Evolutionary conservation across 164 flowering plant genomes (phyloP).

Genomic region (Macadamia integrifolia): DNA sequence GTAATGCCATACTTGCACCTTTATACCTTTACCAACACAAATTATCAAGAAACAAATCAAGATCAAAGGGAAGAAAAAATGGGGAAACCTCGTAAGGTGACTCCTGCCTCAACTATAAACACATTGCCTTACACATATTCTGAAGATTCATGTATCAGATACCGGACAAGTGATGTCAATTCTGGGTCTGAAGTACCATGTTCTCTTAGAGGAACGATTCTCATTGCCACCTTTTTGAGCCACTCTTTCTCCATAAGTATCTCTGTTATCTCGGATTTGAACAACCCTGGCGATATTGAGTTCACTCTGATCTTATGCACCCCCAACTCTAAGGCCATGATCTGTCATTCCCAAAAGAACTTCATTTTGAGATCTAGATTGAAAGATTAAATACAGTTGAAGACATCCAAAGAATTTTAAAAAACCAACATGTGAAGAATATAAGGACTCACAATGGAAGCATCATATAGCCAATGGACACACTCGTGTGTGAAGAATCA

Average conservation of each 20-base stretch:
- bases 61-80: slow-evolving; percentile 2
- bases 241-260: slow-evolving; percentile 1
- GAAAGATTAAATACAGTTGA: too few relatives aligned
- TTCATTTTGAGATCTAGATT: too few relatives aligned
- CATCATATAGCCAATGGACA: too few relatives aligned
- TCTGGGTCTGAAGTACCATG: neutral
- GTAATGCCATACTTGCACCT: too few relatives aligned
- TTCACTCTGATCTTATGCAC: slow-evolving; percentile 3
- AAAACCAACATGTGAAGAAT: too few relatives aligned
- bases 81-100: neutral
- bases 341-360: neutral
- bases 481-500: too few relatives aligned
- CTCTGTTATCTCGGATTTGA: slow-evolving; percentile 8
- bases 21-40: too few relatives aligned
- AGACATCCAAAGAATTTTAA: too few relatives aligned
- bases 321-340: slow-evolving; percentile 1
- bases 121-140: neutral
- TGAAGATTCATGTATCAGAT: slow-evolving; percentile 1
- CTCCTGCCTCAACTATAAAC: slow-evolving; percentile 1
- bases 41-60: neutral
- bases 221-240: neutral
- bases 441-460: too few relatives aligned
- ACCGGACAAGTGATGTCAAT: slow-evolving; percentile 7
- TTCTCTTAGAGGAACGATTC: neutral
- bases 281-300: neutral